Percentiles rank a stretch among this genome's conserved stretches.
Evolutionary conservation across 768 basidiomycete species (phyloP).

Genomic region (Dictyophora rubrovolvata): DNA sequence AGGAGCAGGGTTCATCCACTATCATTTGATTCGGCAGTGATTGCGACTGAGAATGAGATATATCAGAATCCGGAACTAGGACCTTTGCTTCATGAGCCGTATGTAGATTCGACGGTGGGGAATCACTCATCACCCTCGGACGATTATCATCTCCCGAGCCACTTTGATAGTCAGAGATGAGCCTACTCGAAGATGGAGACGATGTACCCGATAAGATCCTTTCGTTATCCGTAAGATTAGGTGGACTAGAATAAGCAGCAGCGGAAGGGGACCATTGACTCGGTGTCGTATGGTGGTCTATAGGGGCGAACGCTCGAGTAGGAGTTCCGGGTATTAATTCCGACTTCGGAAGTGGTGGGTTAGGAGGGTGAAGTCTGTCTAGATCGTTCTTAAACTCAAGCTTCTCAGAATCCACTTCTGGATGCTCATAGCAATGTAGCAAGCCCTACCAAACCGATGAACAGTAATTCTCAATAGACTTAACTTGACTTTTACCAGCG

Average conservation of each 20-base stretch:
- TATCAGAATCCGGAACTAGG: constrained; percentile 49
- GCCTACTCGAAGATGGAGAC: not conserved
- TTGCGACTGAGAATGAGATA: constrained; percentile 26
- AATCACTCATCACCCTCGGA: not conserved
- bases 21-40: not conserved
- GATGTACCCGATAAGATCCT: not conserved
- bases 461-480: no score
- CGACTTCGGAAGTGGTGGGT: not conserved
- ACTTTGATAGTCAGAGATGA: not conserved
- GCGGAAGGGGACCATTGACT: constrained; percentile 4
- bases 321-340: not conserved
- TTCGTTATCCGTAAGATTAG: not conserved
- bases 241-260: not conserved
- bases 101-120: constrained; percentile 8
- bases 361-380: not conserved
- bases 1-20: no score
- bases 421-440: not conserved
- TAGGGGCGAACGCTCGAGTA: not conserved
- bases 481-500: not conserved
- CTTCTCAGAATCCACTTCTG: not conserved
- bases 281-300: not conserved
- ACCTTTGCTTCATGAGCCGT: constrained; percentile 30
- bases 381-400: not conserved
- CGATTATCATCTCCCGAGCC: not conserved
- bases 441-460: not conserved